Evolutionary conservation across 805 yeast genomes (phyloP), one percentile per base, ranked within the genome.

Genomic region (Hanseniaspora vineae): DNA sequence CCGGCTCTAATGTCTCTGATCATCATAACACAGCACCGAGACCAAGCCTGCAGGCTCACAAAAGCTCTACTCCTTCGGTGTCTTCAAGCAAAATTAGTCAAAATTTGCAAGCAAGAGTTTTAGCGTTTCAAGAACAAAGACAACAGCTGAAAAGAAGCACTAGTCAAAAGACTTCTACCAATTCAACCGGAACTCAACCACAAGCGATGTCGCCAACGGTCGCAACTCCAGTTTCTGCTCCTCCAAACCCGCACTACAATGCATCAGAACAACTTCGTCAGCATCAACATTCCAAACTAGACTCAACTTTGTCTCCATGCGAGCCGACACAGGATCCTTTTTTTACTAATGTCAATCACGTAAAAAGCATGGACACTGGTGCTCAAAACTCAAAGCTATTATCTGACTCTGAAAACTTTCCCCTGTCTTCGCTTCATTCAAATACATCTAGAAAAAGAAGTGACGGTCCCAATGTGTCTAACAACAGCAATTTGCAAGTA

Each of bases 121-220:
- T 84, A 61, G 96, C 95, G 0, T 84, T 89, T 56, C 96, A 88
- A 62, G 87, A 85, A 53, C 79, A 82, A 58, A 75, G 96, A 54
- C 80, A 78, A 50, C 51, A 35, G 49, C 47, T 45, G 18, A 47
- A 44, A 48, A 45, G 48, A 47, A 45, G 46, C 31, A 51, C 63
- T 14, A 61, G 56, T 47, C 58, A 54, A 17, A 55, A 52, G 19
- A 39, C 58, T 13, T 39, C 42, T 48, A 42, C 52, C 42, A 48
- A 43, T 44, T 39, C 46, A 56, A 45, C 53, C 60, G 29, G 29
- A n/a, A 53, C 50, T 29, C 48, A 56, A 23, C 15, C 39, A 17
- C 19, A 23, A 39, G 33, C 12, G 23, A 39, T 39, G 32, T 18
- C 19, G n/a, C 15, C 42, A 32, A 20, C 35, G 3, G 11, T 37